Conservation (phyloP, 1,284 basidiomycete genomes). For the Anthracocystis panici-leucophaei region DNA sequence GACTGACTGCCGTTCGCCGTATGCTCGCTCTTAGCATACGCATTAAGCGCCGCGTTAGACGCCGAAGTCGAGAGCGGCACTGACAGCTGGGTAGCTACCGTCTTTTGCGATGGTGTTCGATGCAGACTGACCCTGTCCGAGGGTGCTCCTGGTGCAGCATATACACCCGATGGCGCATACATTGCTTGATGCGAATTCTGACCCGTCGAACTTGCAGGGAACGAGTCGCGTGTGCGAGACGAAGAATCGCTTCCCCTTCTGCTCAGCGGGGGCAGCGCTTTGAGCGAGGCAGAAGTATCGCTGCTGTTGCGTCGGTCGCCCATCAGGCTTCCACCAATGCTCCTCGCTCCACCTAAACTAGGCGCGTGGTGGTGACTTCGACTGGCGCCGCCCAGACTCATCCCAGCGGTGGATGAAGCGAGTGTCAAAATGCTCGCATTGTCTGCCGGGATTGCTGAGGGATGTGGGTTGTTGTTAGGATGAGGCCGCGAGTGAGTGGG, state of each 20-base stretch:
- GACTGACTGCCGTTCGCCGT: slow-evolving; percentile 34
- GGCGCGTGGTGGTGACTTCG: slow-evolving; percentile 52
- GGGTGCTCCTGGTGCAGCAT: slow-evolving; percentile 31
- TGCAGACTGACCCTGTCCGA: slow-evolving; percentile 53
- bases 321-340: slow-evolving; percentile 61
- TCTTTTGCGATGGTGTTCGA: slow-evolving; percentile 61
- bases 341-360: slow-evolving; percentile 56
- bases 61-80: slow-evolving; percentile 56
- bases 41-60: slow-evolving; percentile 36
- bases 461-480: slow-evolving; percentile 92
- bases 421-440: slow-evolving; percentile 92
- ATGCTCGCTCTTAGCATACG: slow-evolving; percentile 35
- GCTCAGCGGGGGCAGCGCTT: slow-evolving; percentile 63
- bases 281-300: slow-evolving; percentile 63
- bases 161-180: slow-evolving; percentile 16
- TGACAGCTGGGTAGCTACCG: slow-evolving; percentile 62
- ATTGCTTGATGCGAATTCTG: slow-evolving; percentile 58
- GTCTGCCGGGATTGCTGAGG: slow-evolving; percentile 86
- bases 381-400: slow-evolving; percentile 53
- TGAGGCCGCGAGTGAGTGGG: slow-evolving; percentile 90
- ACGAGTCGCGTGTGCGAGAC: slow-evolving; percentile 50
- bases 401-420: slow-evolving; percentile 80
- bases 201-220: slow-evolving; percentile 56
- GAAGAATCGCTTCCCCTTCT: slow-evolving; percentile 63
- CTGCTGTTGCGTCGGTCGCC: slow-evolving; percentile 59